Evolutionary conservation across 2,329 filamentous ascomycete genomes (phyloP), one percentile per base, ranked within the genome.

Genomic region (Fusarium begoniae): DNA sequence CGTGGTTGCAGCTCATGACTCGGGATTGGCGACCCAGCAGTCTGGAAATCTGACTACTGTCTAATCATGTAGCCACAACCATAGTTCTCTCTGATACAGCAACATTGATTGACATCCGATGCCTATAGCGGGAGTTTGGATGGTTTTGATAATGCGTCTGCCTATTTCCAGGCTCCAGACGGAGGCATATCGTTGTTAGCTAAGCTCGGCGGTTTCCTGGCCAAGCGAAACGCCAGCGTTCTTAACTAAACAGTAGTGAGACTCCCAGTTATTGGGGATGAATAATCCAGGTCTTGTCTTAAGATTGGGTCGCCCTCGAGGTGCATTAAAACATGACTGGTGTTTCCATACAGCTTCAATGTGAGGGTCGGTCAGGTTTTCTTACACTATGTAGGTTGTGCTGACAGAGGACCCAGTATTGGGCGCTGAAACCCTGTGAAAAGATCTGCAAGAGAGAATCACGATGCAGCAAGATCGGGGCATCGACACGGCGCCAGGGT

Each of bases 11-110:
- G 57, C 66, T 63, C 66, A 66, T 60, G 56, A 68, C 68, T 70
- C 53, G 50, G 59, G 50, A 32, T 55, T 55, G 45, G 47, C 63
- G 60, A 75, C 63, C 74, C 77, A 63, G 64, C 57, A 66, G 65
- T 57, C 66, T 67, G 70, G 76, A 54, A 69, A 64, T 61, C 60
- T 41, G 43, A 48, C 51, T 48, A 32, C 44, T 44, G 26, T n/a
- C 15, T 37, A 56, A 62, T 41, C 30, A 26, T 63, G 48, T 26
- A 45, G 43, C 60, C 47, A 67, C 41, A 30, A 47, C 38, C 17
- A 43, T 54, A 35, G 45, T 28, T 59, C 26, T 45, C 41, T 17
- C 20, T 14, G 24, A 17, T 38, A 24, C 51, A 55, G 32, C 24
- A 32, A n/a, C 44, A 22, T 51, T 53, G 54, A 54, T 58, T 53